Evolutionary conservation across 768 basidiomycete species (phyloP).

Genomic region (Tylopilus sp.): DNA sequence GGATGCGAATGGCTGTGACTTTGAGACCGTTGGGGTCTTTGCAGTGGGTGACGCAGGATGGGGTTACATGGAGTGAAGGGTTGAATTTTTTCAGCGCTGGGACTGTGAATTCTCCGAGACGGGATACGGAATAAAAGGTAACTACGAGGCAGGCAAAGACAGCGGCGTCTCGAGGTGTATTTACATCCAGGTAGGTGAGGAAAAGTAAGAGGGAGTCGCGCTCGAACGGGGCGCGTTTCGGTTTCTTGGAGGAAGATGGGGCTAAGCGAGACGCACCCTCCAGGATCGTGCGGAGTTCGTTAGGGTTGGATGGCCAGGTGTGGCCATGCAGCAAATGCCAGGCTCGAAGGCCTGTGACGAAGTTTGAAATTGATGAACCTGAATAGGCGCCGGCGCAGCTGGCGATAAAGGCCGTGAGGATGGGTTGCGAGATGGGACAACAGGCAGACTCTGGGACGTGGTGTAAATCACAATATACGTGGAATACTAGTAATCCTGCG

Average conservation of each 20-base stretch:
- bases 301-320: too few relatives aligned
- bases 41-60: too few relatives aligned
- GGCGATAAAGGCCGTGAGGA: neutral
- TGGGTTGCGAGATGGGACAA: neutral
- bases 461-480: neutral
- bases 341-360: neutral
- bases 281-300: neutral
- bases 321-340: neutral
- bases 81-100: too few relatives aligned
- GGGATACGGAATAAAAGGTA: neutral
- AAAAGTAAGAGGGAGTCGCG: too few relatives aligned
- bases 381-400: neutral
- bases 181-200: too few relatives aligned
- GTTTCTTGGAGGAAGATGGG: neutral
- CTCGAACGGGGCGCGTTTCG: too few relatives aligned
- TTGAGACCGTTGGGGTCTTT: too few relatives aligned
- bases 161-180: neutral
- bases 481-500: neutral
- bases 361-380: neutral
- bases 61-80: too few relatives aligned
- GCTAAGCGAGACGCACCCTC: neutral
- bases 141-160: neutral
- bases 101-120: too few relatives aligned
- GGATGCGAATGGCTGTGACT: too few relatives aligned
- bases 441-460: neutral